These are phyloP conservation scores for Leptographium lundbergii DNA, from an alignment of 2,329 filamentous ascomycete genomes.

Conservation along the genomic window DNA sequence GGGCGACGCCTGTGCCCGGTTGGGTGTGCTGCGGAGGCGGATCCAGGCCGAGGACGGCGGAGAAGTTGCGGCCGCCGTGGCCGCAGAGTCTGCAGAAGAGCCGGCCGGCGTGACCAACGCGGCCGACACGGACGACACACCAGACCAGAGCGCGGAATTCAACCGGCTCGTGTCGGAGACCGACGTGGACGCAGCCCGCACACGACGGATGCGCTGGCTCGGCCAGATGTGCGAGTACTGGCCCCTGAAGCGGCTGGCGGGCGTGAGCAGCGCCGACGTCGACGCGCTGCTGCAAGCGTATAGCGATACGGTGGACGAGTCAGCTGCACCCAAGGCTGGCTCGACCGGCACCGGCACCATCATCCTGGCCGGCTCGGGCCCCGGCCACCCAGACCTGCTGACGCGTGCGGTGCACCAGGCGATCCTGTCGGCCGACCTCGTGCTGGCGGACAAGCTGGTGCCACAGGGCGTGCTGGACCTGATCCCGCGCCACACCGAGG, in stretches of 20 bases:
- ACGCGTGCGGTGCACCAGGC: conserved; percentile 72
- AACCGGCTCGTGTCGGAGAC: conserved; percentile 69
- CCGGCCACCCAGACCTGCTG: conserved; percentile 82
- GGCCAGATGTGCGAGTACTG: conserved; percentile 98
- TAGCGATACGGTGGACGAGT: conserved; percentile 16
- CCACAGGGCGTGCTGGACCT: conserved; percentile 76
- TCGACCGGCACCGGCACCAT: conserved; percentile 47
- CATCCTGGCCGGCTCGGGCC: conserved; percentile 82
- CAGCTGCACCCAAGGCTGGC: conserved; percentile 7
- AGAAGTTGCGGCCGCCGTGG: neutral
- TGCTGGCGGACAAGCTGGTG: conserved; percentile 77
- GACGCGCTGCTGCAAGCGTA: conserved; percentile 66
- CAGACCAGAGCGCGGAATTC: conserved; percentile 68
- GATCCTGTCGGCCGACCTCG: conserved; percentile 61
- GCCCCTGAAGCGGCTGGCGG: conserved; percentile 72
- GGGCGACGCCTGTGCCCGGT: conserved; percentile 60
- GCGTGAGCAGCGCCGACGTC: conserved; percentile 69
- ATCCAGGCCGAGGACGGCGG: conserved; percentile 34
- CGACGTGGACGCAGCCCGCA: conserved; percentile 62
- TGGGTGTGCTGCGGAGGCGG: conserved; percentile 59
- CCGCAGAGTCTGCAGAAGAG: neutral
- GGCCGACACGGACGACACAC: conserved; percentile 38
- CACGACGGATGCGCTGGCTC: conserved; percentile 79
- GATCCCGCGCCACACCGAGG: conserved; percentile 75
- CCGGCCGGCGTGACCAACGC: neutral